Evolutionary conservation across 495 filamentous ascomycete species (phyloP), one percentile per base, ranked within the genome.

Genomic region (Podospora fimiseda): DNA sequence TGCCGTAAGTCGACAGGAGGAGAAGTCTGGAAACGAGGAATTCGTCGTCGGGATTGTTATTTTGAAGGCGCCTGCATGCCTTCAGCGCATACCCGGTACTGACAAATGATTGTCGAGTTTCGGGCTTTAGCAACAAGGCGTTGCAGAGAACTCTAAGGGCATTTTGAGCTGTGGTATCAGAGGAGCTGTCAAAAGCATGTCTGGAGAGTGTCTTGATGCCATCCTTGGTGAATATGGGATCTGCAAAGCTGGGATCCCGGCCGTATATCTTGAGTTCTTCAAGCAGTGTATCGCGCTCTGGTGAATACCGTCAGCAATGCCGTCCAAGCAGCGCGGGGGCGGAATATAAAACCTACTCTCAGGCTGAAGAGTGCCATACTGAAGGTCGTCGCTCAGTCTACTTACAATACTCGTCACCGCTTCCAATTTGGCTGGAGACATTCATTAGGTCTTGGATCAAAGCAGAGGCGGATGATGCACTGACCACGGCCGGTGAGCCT

Each of bases 91-190:
- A 88, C 8, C 84, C 87, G n/a, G 88, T 71, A 64, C 94, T 83
- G 1, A 91, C 86, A 56, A 96, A 87, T 33, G 82, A 74, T 64
- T 94, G 88, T 24, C 94, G 80, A 42, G 86, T 86, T 42, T 81
- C 75, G 11, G 74, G 63, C 44, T 82, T 77, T 13, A 97, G 75
- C 3, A 96, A 72, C 27, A 97, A 70, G 3, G 90, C 80, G 69
- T 98, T 98, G 52, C 90, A 93, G 21, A 97, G 73, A 57, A 89
- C 89, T 52, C 90, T 81, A 24, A 96, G 69, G 2, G 91, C 93
- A 61, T 90, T 83, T 47, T 81, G 82, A 6, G 88, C 87, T 2
- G 85, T 80, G 3, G 78, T 74, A 24, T 64, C 62, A 23, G 77
- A 79, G 0, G 72, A 51, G 7, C 78, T 82, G 47, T 84, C 75